Percentiles rank a stretch among this genome's conserved stretches.
These are phyloP conservation scores for Stephanodiscus triporus DNA, from an alignment of 108 stramenopile species.

Conservation along the genomic window DNA sequence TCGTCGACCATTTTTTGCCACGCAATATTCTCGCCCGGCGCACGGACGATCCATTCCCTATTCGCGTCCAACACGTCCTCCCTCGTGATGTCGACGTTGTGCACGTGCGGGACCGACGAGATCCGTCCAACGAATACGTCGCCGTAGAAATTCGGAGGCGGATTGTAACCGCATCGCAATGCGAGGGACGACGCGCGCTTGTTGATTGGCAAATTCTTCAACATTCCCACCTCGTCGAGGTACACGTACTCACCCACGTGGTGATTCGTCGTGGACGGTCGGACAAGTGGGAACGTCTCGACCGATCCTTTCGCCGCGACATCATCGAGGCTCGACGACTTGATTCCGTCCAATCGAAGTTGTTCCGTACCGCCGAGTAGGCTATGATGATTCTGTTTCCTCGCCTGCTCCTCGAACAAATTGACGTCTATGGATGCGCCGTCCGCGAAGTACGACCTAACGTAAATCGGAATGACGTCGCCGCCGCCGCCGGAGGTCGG, in stretches of 20 bases:
- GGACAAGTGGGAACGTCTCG: constrained; percentile 80
- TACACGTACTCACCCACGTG: constrained; percentile 75
- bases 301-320: constrained; percentile 71
- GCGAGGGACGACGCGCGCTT: constrained; percentile 61
- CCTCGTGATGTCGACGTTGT: constrained; percentile 54
- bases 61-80: constrained; percentile 53
- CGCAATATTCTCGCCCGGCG: constrained; percentile 64
- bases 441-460: constrained; percentile 73
- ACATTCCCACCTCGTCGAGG: constrained; percentile 84
- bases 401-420: constrained; percentile 67
- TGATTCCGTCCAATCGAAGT: neutral
- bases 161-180: constrained; percentile 63
- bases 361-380: constrained; percentile 8
- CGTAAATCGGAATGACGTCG: constrained; percentile 56
- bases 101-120: constrained; percentile 30
- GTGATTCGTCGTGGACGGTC: constrained; percentile 66
- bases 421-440: constrained; percentile 56
- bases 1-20: constrained; percentile 67
- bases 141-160: constrained; percentile 86
- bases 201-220: constrained; percentile 76
- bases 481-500: constrained; percentile 45
- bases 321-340: constrained; percentile 27
- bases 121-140: constrained; percentile 82
- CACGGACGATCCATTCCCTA: constrained; percentile 72
- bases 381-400: constrained; percentile 41